These are phyloP conservation scores for Cryphonectria parasitica DNA, from an alignment of 2,329 filamentous ascomycete species.

Conservation along the genomic window DNA sequence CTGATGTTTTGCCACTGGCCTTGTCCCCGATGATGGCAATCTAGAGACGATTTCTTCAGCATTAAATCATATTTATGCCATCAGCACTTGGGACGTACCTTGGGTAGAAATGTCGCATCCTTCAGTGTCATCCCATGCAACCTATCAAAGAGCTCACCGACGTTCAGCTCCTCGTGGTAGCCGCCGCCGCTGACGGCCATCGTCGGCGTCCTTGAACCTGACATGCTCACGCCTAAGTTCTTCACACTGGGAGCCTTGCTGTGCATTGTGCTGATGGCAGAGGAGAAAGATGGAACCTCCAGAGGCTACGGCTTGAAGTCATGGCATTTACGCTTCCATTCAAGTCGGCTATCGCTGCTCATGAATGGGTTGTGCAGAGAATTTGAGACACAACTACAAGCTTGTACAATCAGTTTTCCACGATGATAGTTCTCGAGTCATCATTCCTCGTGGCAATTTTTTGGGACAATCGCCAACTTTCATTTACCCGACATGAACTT, in stretches of 20 bases:
- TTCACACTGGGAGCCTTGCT: neutral
- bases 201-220: neutral
- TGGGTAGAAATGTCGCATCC: constrained; percentile 18
- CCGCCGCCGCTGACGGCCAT: neutral
- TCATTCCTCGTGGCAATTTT: neutral
- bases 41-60: neutral
- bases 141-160: constrained; percentile 17
- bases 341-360: neutral
- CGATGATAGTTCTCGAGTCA: neutral
- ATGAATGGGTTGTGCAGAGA: neutral
- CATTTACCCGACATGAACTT: neutral
- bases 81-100: constrained; percentile 9
- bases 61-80: neutral
- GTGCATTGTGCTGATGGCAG: neutral
- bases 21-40: constrained; percentile 27
- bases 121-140: constrained; percentile 18
- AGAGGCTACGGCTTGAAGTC: neutral
- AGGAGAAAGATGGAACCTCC: neutral
- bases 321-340: neutral
- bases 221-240: neutral
- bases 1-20: constrained; percentile 26
- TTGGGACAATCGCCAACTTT: neutral
- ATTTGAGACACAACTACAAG: neutral
- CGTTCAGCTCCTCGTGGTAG: constrained; percentile 8
- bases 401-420: neutral